Conservation (phyloP, 129 eudicot species). For the Centella asiatica region DNA sequence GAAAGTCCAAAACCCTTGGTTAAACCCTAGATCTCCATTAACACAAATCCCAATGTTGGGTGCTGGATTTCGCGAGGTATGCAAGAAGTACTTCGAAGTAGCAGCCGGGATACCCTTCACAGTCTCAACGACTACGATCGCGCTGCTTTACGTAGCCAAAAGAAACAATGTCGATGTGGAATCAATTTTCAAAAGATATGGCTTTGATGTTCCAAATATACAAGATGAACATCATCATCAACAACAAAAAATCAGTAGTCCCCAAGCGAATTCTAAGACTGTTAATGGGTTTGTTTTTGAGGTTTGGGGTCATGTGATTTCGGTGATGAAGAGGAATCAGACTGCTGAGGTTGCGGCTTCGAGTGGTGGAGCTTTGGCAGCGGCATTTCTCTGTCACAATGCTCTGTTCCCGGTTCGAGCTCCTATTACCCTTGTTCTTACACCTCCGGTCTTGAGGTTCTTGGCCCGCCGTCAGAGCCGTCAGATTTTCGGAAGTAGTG, state of each 20-base stretch:
- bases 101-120: constrained; percentile 70
- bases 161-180: constrained; percentile 88
- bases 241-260: background rate
- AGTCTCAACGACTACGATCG: constrained; percentile 65
- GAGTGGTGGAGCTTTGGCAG: constrained; percentile 83
- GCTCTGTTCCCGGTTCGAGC: constrained; percentile 86
- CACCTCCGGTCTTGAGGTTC: constrained; percentile 83
- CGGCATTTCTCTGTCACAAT: constrained; percentile 78
- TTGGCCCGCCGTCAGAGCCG: constrained; percentile 52
- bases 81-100: constrained; percentile 76
- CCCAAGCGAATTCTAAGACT: background rate
- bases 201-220: constrained; percentile 36
- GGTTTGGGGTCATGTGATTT: background rate
- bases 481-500: constrained; percentile 31
- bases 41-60: constrained; percentile 61
- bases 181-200: constrained; percentile 45
- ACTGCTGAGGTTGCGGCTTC: constrained; percentile 78
- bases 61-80: constrained; percentile 46
- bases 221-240: constrained; percentile 22
- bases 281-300: too few species aligned
- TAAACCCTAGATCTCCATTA: too few species aligned
- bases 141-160: constrained; percentile 68
- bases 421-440: constrained; percentile 79
- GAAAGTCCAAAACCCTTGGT: too few species aligned
- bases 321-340: constrained; percentile 44